phyloP scores from a whole-genome alignment of 2,329 filamentous ascomycete species.

The Epichloe baconii region DNA sequence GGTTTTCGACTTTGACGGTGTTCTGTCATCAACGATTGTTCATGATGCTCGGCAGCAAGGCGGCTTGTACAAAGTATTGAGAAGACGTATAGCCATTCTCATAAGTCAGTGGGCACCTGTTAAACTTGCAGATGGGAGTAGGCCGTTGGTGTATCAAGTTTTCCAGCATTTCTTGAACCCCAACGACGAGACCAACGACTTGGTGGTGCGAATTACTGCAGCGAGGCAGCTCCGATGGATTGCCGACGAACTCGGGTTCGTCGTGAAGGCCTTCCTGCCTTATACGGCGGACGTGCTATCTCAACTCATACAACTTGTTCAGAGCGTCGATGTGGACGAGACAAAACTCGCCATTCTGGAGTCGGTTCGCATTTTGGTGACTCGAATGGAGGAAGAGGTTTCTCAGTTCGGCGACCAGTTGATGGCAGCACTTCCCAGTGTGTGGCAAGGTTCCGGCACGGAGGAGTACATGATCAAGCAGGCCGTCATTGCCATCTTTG shows the following conservation, averaged over 20 bases:
- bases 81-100: conserved; percentile 77
- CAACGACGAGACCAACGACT: conserved; percentile 68
- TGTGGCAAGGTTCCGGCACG: conserved; percentile 71
- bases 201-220: conserved; percentile 83
- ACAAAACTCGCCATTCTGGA: conserved; percentile 84
- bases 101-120: conserved; percentile 83
- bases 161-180: conserved; percentile 76
- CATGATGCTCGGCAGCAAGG: conserved; percentile 58
- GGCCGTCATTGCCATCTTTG: conserved; percentile 73
- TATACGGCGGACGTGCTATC: conserved; percentile 63
- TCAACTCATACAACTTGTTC: conserved; percentile 63
- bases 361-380: conserved; percentile 69
- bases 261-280: conserved; percentile 58
- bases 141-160: conserved; percentile 71
- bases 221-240: conserved; percentile 72
- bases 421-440: conserved; percentile 61
- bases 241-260: conserved; percentile 76
- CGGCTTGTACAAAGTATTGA: conserved; percentile 62
- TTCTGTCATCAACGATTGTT: conserved; percentile 63
- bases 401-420: conserved; percentile 63
- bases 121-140: conserved; percentile 54
- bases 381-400: conserved; percentile 65
- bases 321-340: conserved; percentile 69
- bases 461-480: conserved; percentile 92
- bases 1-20: conserved; percentile 69